Evolutionary conservation across 1,284 basidiomycete species (phyloP), one percentile per base, ranked within the genome.

Genomic region (Mycena citricolor): DNA sequence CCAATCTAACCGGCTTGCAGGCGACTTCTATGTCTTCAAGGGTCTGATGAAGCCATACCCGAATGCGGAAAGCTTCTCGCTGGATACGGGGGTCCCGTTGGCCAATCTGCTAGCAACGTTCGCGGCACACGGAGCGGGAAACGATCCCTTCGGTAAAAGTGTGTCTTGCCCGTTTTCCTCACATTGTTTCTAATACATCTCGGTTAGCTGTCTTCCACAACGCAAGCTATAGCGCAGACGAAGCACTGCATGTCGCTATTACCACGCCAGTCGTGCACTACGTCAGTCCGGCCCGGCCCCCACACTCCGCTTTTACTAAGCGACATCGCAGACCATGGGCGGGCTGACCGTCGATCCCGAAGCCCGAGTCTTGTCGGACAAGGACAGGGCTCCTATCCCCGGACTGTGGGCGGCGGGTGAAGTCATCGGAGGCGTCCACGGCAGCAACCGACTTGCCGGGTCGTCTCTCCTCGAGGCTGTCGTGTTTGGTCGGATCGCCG

Each of bases 381-480:
- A 25, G 8, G 29, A 16, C 33, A 65, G 69, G 17, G 76, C 75
- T 47, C 76, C 81, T 23, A 84, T 93, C 44, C 64, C 74, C 12
- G 88, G 90, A 55, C 76, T 93, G 19, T 92, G 80, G 60, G 90
- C 90, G 11, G 80, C 84, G 17, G 90, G 90, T 57, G 90, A 93
- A 68, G 77, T 92, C 28, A 90, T 86, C 29, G 90, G 90, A 62
- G 90, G 90, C 68, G 90, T 93, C 11, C 90, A 93, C 65, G 90
- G 90, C 56, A 86, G 88, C 50, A 93, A 90, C 67, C 77, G 88
- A 57, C 74, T 90, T 28, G 87, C 86, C 47, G 88, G 87, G 29
- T 81, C 78, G 30, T 89, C 85, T 13, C 63, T 88, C 13, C 60
- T 75, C 44, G 87, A 88, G 44, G 89, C 87, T 60, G 87, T 90